A percentile compares a stretch with the other conserved stretches of the same genome.
Evolutionary conservation across 2,329 filamentous ascomycete species (phyloP).

Genomic region (Hymenoscyphus occultus): DNA sequence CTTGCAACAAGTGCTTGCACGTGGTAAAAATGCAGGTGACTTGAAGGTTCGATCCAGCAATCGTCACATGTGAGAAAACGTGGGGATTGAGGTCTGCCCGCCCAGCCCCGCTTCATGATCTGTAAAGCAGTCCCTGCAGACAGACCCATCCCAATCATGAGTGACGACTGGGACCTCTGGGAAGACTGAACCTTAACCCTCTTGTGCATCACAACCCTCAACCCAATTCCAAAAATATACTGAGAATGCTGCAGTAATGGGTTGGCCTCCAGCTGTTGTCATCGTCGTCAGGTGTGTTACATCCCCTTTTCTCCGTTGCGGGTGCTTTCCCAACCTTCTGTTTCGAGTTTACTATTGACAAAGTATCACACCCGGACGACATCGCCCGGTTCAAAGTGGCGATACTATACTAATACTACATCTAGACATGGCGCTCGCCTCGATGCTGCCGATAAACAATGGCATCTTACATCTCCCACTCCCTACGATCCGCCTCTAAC

Average conservation of each 20-base stretch:
- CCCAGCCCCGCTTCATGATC: slow-evolving; percentile 3
- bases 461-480: slow-evolving; percentile 88
- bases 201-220: not conserved
- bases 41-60: not conserved
- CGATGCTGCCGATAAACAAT: slow-evolving; percentile 90
- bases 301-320: not conserved
- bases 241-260: slow-evolving; percentile 37
- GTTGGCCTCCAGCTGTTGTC: slow-evolving; percentile 48
- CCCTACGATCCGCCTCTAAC: slow-evolving; percentile 95
- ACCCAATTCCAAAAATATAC: not conserved
- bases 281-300: slow-evolving; percentile 47
- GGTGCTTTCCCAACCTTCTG: not conserved
- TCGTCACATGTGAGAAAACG: slow-evolving; percentile 10
- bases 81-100: not conserved
- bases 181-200: not conserved
- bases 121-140: not conserved
- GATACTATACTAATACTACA: not conserved
- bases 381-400: not conserved
- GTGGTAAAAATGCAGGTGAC: too few species aligned
- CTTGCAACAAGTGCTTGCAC: too few species aligned
- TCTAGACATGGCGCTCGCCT: slow-evolving; percentile 84
- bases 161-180: not conserved
- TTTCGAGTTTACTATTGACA: not conserved
- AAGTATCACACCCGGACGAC: not conserved
- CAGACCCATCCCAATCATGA: not conserved